These are phyloP conservation scores for Fusarium cyanostomum DNA, from an alignment of 2,329 filamentous ascomycete species.

Conservation along the genomic window DNA sequence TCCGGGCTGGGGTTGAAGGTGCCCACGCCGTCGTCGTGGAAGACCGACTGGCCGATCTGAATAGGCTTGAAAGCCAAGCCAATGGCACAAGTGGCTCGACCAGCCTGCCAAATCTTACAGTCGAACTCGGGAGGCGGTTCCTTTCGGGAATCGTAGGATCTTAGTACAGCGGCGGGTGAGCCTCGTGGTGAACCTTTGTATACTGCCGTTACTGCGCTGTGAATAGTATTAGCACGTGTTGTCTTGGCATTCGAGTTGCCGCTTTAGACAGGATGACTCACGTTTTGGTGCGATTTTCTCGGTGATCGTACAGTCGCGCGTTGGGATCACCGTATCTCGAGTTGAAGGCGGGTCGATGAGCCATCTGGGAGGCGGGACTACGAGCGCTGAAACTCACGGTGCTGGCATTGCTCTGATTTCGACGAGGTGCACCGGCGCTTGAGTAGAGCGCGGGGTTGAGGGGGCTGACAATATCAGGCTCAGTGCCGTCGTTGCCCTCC, in stretches of 20 bases:
- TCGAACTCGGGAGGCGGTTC: slow-evolving; percentile 92
- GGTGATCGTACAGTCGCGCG: slow-evolving; percentile 84
- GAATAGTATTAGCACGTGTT: slow-evolving; percentile 21
- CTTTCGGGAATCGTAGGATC: slow-evolving; percentile 94
- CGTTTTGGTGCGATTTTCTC: slow-evolving; percentile 91
- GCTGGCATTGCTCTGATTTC: slow-evolving; percentile 82
- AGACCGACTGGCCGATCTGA: slow-evolving; percentile 89
- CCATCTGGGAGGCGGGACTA: slow-evolving; percentile 66
- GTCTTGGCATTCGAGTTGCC: too few species aligned
- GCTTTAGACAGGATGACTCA: slow-evolving; percentile 57
- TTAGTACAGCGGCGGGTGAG: slow-evolving; percentile 75
- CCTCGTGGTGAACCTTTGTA: slow-evolving; percentile 83
- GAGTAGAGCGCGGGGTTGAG: slow-evolving; percentile 54
- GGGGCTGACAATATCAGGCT: slow-evolving; percentile 52
- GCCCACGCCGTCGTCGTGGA: slow-evolving; percentile 91
- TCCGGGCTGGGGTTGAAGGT: slow-evolving; percentile 91
- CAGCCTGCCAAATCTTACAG: slow-evolving; percentile 97
- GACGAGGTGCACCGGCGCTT: slow-evolving; percentile 58
- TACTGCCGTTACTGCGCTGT: slow-evolving; percentile 88
- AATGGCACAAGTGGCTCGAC: slow-evolving; percentile 90
- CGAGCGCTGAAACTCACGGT: slow-evolving; percentile 81
- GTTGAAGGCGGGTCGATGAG: slow-evolving; percentile 59
- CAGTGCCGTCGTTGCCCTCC: slow-evolving; percentile 80
- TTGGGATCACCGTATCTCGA: slow-evolving; percentile 82
- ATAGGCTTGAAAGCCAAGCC: slow-evolving; percentile 96